Evolutionary conservation across 257 asterid genomes (phyloP).

Genomic region (Solanum virginianum): DNA sequence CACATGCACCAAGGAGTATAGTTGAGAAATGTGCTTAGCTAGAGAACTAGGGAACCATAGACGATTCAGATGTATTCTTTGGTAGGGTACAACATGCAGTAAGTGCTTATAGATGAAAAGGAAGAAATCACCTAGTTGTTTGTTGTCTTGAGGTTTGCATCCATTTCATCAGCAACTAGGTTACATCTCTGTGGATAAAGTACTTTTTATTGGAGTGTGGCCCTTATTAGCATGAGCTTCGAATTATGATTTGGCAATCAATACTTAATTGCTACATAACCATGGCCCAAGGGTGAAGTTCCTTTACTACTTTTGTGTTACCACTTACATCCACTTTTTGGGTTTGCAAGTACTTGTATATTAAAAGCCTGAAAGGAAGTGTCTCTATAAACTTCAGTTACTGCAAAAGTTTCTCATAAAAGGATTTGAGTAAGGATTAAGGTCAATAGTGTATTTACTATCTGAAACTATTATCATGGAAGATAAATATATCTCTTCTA

Average conservation of each 20-base stretch:
- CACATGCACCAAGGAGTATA: not conserved
- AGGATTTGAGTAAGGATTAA: not conserved
- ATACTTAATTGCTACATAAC: not conserved
- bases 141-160: not conserved
- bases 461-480: not conserved
- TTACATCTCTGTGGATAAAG: not conserved
- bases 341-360: not conserved
- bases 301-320: not conserved
- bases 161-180: not conserved
- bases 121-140: not conserved
- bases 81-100: not conserved
- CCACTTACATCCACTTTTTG: not conserved
- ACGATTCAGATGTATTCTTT: not conserved
- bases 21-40: not conserved
- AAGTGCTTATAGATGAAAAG: not conserved
- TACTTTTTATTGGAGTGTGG: not conserved
- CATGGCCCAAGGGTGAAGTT: not conserved
- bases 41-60: not conserved
- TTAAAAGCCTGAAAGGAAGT: not conserved
- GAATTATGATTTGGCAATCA: not conserved
- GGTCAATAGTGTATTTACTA: not conserved
- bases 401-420: not conserved
- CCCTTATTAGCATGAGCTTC: not conserved
- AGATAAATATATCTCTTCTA: not conserved
- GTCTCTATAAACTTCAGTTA: not conserved